These are phyloP conservation scores for Thecaphora frezii DNA, from an alignment of 1,284 basidiomycete genomes.

Conservation along the genomic window DNA sequence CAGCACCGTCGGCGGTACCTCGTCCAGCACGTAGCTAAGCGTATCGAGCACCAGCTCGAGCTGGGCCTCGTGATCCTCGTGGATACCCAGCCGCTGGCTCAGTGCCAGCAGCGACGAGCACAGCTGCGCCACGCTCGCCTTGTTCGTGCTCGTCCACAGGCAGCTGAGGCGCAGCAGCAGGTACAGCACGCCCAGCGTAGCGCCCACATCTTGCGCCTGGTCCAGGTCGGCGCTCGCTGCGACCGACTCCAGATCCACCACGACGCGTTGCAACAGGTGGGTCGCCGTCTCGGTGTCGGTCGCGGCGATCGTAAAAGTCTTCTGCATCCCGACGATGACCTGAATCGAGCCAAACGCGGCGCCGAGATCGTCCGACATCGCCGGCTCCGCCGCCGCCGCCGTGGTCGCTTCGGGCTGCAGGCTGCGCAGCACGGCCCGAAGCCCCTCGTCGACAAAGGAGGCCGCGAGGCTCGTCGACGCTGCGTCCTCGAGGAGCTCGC, in stretches of 20 bases:
- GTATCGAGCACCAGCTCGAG: conserved; percentile 23
- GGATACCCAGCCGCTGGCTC: conserved; percentile 10
- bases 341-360: conserved; percentile 13
- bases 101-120: conserved; percentile 16
- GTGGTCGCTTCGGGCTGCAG: not conserved
- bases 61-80: conserved; percentile 1
- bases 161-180: conserved; percentile 28
- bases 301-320: conserved; percentile 24
- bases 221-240: not conserved
- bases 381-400: too few species aligned
- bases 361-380: too few species aligned
- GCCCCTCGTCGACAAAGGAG: conserved; percentile 27
- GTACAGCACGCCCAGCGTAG: conserved; percentile 17
- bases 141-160: conserved; percentile 21
- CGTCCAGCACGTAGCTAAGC: conserved; percentile 30
- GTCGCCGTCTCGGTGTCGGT: conserved; percentile 28
- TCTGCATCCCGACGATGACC: conserved; percentile 31
- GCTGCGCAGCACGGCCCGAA: conserved; percentile 1
- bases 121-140: conserved; percentile 8
- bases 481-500: conserved; percentile 27
- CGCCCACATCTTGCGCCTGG: conserved; percentile 1
- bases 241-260: conserved; percentile 10
- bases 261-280: conserved; percentile 15
- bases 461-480: conserved; percentile 14
- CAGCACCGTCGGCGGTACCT: conserved; percentile 18